Evolutionary conservation across 2,329 filamentous ascomycete genomes (phyloP).

Genomic region (Aureobasidium vineae): DNA sequence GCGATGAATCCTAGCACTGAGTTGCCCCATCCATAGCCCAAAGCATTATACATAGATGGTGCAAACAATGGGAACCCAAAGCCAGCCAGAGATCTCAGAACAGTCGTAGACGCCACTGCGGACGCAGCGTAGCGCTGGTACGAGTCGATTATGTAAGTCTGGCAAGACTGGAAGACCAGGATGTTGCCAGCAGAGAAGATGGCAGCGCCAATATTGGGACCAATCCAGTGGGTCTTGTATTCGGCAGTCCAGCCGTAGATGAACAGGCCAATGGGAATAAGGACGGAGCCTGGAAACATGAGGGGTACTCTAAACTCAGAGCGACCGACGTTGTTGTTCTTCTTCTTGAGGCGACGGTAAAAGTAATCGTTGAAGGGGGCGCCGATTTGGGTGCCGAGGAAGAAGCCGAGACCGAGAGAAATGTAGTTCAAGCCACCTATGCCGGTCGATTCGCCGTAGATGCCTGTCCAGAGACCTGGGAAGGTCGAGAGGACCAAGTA

Average conservation of each 20-base stretch:
- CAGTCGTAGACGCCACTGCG: slow-evolving; percentile 55
- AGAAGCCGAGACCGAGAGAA: slow-evolving; percentile 55
- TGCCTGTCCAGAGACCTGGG: slow-evolving; percentile 37
- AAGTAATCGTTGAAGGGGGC: slow-evolving; percentile 41
- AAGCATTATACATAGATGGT: slow-evolving; percentile 47
- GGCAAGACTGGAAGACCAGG: slow-evolving; percentile 57
- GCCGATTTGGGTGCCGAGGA: slow-evolving; percentile 47
- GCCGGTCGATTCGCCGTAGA: slow-evolving; percentile 34
- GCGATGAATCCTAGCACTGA: slow-evolving; percentile 57
- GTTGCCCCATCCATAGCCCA: slow-evolving; percentile 54
- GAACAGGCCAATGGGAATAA: slow-evolving; percentile 56
- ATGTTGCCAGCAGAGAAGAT: slow-evolving; percentile 58
- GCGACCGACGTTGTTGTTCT: slow-evolving; percentile 40
- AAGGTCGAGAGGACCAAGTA: slow-evolving; percentile 42
- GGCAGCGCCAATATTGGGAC: slow-evolving; percentile 59
- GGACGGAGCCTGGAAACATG: slow-evolving; percentile 55
- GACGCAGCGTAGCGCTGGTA: slow-evolving; percentile 50
- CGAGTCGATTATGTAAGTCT: slow-evolving; percentile 62
- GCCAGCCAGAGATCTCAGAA: slow-evolving; percentile 56
- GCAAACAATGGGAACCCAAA: slow-evolving; percentile 63
- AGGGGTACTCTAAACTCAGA: slow-evolving; percentile 51
- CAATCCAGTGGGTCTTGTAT: slow-evolving; percentile 55
- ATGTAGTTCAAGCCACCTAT: slow-evolving; percentile 44
- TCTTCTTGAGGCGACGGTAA: slow-evolving; percentile 40
- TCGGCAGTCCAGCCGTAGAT: slow-evolving; percentile 61